Evolutionary conservation across 352 stramenopile species (phyloP), one percentile per base, ranked within the genome.

Genomic region (Pseudoperonospora humuli): DNA sequence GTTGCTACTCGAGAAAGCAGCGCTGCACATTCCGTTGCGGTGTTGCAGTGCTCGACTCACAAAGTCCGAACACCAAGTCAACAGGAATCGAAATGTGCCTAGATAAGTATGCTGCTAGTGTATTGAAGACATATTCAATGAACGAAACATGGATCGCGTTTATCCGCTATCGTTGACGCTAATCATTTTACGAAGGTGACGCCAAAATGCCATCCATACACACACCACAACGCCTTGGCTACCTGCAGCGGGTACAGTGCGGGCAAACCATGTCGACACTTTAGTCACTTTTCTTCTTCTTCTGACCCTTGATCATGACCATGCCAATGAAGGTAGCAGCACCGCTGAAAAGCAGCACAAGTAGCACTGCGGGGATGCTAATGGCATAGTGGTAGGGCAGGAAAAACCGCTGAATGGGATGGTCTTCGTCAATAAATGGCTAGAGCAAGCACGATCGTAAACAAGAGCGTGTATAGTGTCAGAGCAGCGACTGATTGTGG

Each of bases 311-410:
- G 57, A 95, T 90, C 80, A 95, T 92, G 29, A 93, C 85, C 35
- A 94, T 63, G 5, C 83, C 85, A 20, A 96, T 87, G 40, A 95
- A 95, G 1, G 79, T 89, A 7, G 77, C 79, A 25, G 82, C 76
- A 11, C 84, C 66, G 9, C 68, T 79, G 49, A 95, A 84, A n/a
- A 95, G 65, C 36, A 96, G 48, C 46, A 94, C 77, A 3, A 96
- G 61, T 13, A 95, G 63, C 26, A 90, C 61, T 0, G 85, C 81
- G 0, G 83, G 85, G 50, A 96, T 86, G 17, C 75, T 79, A 33
- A 95, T 94, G 17, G 85, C 85, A 53, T 91, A 95, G 52, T 94
- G 75, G 52, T 92, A 88, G 39, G 81, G 76, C 45, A 89, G 67
- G 47, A 96, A 96, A 28, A 92, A 86, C 19, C 67, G 64, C 40